phyloP scores from a whole-genome alignment of 805 yeast species.

The Metschnikowia noctiluminum region DNA sequence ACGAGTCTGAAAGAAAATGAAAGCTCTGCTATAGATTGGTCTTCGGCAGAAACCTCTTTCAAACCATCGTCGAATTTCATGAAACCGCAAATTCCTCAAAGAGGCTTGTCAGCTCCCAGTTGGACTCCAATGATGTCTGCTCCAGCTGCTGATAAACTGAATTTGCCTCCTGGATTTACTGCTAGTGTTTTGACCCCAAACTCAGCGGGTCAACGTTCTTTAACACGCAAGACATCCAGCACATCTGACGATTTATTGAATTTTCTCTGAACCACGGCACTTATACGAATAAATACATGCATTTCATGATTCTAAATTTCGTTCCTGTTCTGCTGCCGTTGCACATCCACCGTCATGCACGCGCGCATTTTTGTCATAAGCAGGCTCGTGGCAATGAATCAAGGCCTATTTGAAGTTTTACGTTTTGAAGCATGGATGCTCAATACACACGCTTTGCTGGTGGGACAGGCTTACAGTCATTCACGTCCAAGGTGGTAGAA shows the following conservation, averaged over 20 bases:
- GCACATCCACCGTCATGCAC: neutral
- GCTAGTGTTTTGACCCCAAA: conserved; percentile 26
- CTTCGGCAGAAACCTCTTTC: conserved; percentile 4
- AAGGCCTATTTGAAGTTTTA: neutral
- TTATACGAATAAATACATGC: conserved; percentile 11
- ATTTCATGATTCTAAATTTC: conserved; percentile 11
- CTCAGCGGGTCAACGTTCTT: conserved; percentile 10
- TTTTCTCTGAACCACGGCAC: conserved; percentile 5
- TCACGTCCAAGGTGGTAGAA: conserved; percentile 79
- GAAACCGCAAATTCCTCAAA: conserved; percentile 1
- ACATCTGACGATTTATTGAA: conserved; percentile 13
- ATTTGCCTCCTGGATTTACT: conserved; percentile 34
- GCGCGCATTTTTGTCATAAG: neutral
- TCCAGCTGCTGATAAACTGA: conserved; percentile 6
- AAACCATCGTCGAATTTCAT: neutral
- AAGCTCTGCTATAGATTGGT: conserved; percentile 5
- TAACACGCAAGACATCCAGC: neutral
- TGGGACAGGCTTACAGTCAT: conserved; percentile 93
- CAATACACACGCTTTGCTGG: conserved; percentile 95
- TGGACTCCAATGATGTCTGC: conserved; percentile 9
- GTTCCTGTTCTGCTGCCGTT: neutral
- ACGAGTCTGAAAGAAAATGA: neutral
- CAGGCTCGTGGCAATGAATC: conserved; percentile 1
- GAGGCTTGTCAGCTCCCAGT: neutral
- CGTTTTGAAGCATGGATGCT: conserved; percentile 6